Evolutionary conservation across 2,329 filamentous ascomycete species (phyloP), one percentile per base, ranked within the genome.

Genomic region (Aspergillus pseudoviridinutans): DNA sequence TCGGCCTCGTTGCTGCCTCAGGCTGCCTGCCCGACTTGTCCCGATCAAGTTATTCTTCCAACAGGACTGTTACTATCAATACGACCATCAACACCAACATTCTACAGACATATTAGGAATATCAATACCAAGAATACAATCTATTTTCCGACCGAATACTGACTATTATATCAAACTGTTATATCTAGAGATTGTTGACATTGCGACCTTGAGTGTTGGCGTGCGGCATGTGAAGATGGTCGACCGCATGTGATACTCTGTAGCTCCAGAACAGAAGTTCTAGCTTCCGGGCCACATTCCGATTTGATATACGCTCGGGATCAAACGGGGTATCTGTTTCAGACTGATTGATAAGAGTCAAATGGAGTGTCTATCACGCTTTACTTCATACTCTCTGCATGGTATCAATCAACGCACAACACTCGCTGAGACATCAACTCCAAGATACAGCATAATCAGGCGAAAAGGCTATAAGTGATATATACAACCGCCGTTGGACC

Each of bases 211-310:
- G 32, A 5, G n/a, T 22, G 44, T 24, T 47, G 27, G 17, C 50
- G 41, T 41, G 50, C 25, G 50, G 17, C 50, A 51, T 51, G 50
- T 51, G 50, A 51, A 51, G 44, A 38, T n/a, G n/a, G n/a, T 24
- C 29, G 12, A 22, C 27, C 4, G 50, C 50, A 51, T 51, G 50
- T 51, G 50, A 51, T 51, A 28, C 7, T 6, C 14, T 38, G 28
- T 10, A 35, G 12, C n/a, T 41, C 10, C 29, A 22, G 29, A 38
- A 24, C 10, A 14, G 9, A 27, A 44, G 24, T 24, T 24, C 22
- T 24, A 47, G 44, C 20, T 24, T 24, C 32, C 32, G 32, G 20
- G 24, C 10, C 14, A 3, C 42, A 46, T 46, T 24, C 42, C 44
- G 44, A 47, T 27, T 9, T n/a, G 12, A 14, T 47, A 20, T n/a